Conservation (phyloP, 225 moss, liverwort and hornwort genomes). For the Physcomitrium patens region DNA sequence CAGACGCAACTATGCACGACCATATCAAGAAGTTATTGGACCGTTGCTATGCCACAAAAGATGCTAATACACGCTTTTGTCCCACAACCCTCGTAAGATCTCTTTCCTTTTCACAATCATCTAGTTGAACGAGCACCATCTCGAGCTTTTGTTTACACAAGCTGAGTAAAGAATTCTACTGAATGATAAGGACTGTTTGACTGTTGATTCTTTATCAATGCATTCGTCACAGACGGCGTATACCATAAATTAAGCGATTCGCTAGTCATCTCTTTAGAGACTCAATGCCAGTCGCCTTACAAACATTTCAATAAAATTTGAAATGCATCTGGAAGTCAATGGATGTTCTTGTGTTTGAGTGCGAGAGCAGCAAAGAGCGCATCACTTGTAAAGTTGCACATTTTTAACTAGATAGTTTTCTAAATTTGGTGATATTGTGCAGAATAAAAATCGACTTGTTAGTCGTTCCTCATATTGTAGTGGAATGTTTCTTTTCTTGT, state of each 20-base stretch:
- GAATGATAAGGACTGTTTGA: neutral
- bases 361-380: neutral
- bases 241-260: conserved; percentile 9
- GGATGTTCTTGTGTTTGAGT: neutral
- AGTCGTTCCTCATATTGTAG: conserved; percentile 3
- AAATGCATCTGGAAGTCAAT: conserved; percentile 19
- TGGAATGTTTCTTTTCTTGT: neutral
- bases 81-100: conserved; percentile 86
- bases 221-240: conserved; percentile 1
- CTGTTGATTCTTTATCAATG: neutral
- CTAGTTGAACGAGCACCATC: conserved; percentile 15
- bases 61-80: conserved; percentile 87
- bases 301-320: conserved; percentile 7
- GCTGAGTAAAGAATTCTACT: conserved; percentile 15
- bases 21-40: conserved; percentile 97
- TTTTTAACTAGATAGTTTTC: conserved; percentile 1
- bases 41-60: conserved; percentile 94
- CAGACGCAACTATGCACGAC: conserved; percentile 99
- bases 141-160: conserved; percentile 20
- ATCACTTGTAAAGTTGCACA: conserved; percentile 8
- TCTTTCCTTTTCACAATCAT: conserved; percentile 20
- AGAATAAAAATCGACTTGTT: conserved; percentile 10
- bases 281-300: neutral
- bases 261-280: conserved; percentile 8
- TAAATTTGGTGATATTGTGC: neutral